phyloP scores from a whole-genome alignment of 257 asterid genomes.

The Echites panduratus region DNA sequence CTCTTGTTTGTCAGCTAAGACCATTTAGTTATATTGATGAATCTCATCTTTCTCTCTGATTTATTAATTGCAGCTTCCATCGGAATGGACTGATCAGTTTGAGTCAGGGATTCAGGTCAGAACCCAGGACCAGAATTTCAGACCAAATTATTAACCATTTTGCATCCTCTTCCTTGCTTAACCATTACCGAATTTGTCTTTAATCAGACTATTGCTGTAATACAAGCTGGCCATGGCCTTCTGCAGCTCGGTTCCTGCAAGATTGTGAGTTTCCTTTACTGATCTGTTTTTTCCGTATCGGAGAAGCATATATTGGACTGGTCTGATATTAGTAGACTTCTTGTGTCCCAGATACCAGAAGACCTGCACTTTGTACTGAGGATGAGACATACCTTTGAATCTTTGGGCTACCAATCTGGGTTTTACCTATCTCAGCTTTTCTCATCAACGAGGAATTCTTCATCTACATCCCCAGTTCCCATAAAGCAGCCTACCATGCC shows the following conservation, averaged over 20 bases:
- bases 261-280: constrained; percentile 57
- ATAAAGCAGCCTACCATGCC: constrained; percentile 56
- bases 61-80: constrained; percentile 71
- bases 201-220: constrained; percentile 91
- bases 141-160: neutral
- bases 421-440: constrained; percentile 87
- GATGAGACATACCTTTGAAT: constrained; percentile 94
- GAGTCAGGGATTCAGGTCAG: constrained; percentile 93
- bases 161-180: neutral
- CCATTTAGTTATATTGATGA: constrained; percentile 25
- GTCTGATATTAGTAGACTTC: constrained; percentile 13
- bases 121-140: constrained; percentile 19
- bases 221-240: constrained; percentile 99
- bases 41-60: constrained; percentile 14
- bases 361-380: constrained; percentile 95
- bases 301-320: neutral
- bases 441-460: constrained; percentile 58
- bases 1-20: constrained; percentile 29
- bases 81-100: constrained; percentile 98
- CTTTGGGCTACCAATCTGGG: constrained; percentile 92
- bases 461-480: constrained; percentile 50
- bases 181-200: constrained; percentile 9
- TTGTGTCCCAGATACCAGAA: constrained; percentile 65
- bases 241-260: constrained; percentile 97
- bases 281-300: neutral